phyloP scores from a whole-genome alignment of 805 yeast species.

The Saturnispora sanitii region DNA sequence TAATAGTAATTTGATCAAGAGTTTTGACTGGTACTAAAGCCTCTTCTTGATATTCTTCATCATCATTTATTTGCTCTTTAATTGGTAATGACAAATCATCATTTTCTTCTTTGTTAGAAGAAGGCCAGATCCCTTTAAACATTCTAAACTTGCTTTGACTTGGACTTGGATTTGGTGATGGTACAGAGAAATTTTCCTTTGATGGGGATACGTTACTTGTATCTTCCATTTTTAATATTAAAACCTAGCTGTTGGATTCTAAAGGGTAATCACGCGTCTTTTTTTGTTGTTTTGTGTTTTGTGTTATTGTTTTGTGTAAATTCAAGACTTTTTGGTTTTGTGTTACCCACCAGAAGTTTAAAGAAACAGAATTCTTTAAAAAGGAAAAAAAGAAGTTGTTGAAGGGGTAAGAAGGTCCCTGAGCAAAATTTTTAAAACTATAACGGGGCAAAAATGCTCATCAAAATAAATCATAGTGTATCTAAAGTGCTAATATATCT shows the following conservation, averaged over 20 bases:
- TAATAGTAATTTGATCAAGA: neutral
- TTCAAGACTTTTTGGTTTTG: neutral
- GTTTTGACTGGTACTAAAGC: neutral
- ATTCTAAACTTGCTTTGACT: neutral
- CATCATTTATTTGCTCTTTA: neutral
- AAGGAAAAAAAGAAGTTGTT: neutral
- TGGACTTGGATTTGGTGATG: neutral
- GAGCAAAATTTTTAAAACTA: neutral
- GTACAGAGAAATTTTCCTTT: too few relatives aligned
- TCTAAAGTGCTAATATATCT: constrained; percentile 32
- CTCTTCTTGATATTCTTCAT: neutral
- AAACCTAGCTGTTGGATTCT: neutral
- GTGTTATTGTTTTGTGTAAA: neutral
- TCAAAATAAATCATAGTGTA: neutral
- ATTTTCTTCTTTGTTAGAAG: neutral
- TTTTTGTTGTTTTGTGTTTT: neutral
- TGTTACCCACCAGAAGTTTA: neutral
- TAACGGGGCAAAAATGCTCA: neutral
- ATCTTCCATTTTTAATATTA: neutral
- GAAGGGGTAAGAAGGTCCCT: constrained; percentile 1
- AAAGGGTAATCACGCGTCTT: neutral
- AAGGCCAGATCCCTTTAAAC: neutral
- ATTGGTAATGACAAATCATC: neutral
- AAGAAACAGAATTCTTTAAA: neutral
- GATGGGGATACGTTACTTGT: neutral